Base-by-base conservation (phyloP, 2,329 filamentous ascomycete species). In the Neofusicoccum umdonicola region DNA sequence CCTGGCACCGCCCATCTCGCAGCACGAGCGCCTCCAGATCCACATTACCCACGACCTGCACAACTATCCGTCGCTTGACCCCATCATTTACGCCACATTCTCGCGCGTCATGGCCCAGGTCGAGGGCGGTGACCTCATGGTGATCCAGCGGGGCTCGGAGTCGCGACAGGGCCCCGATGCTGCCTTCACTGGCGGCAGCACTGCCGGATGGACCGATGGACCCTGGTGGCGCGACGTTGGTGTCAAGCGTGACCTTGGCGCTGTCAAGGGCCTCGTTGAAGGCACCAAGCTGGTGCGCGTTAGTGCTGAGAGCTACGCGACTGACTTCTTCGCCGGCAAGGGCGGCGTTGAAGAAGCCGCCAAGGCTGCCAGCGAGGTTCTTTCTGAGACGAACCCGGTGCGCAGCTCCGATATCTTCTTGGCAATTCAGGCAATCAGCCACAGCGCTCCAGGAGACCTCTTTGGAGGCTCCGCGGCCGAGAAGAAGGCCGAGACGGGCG, bases 41-140 rank as follows among this genome's bases (percentile, higher is more conserved):
- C 95, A 99, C 81, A 96, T 95, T 68, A 97, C 94, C 8, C 95
- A 99, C 81, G 95, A 98, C 77, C 87, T 99, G 48, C 88, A 93
- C 70, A 92, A 92, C 70, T 99, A 99, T 76, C 95, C 95, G 2
- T 94, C 92, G 17, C 87, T 99, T 70, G 94, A 98, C 75, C 93
- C 94, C 17, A 85, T 97, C 63, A 92, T 98, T 71, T 92, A 98
- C 79, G 86, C 86, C 65, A 93, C 95, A 68, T 99, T 99, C 81
- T 90, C 90, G 63, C 89, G 93, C 62, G 93, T 99, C 72, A 99
- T 99, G 95, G 87, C 93, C n/a, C 95, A 99, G 80, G 95, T 99
- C 51, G 95, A 99, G 79, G 95, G 95, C 68, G 95, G 95, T 63
- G 95, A 98, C 72, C 84, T 99, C 17, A 85, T 98, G 62, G 95